A percentile compares a stretch with the other conserved stretches of the same genome.
Evolutionary conservation across 2,329 filamentous ascomycete genomes (phyloP).

Genomic region (Colletotrichum godetiae): DNA sequence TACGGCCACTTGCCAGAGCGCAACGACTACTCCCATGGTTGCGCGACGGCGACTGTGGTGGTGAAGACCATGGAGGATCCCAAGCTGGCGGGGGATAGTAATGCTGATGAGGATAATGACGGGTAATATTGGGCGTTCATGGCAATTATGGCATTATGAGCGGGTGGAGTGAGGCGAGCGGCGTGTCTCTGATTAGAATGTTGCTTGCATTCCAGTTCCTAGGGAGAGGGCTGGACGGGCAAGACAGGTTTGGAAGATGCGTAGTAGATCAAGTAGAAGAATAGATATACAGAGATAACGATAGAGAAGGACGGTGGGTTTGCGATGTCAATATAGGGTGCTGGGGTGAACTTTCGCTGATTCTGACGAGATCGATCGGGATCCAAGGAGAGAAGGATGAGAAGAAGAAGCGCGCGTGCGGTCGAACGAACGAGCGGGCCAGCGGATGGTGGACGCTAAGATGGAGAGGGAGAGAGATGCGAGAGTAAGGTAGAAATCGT

Average conservation of each 20-base stretch:
- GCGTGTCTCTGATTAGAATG: constrained; percentile 24
- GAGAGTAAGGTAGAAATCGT: not conserved
- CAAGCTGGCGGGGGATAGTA: constrained; percentile 22
- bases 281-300: not conserved
- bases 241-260: not conserved
- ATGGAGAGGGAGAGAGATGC: not conserved
- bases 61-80: constrained; percentile 32
- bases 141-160: constrained; percentile 34
- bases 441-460: not conserved
- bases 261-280: not conserved
- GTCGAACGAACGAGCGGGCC: not conserved
- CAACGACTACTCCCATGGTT: constrained; percentile 56
- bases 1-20: constrained; percentile 68
- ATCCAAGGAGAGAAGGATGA: not conserved
- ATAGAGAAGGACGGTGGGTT: not conserved
- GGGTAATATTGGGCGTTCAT: constrained; percentile 19
- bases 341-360: not conserved
- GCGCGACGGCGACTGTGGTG: constrained; percentile 24
- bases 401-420: not conserved
- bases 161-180: constrained; percentile 19
- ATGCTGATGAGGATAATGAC: constrained; percentile 31
- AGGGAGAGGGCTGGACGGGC: constrained; percentile 8
- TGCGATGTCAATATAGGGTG: not conserved
- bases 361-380: not conserved
- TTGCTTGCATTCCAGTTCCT: constrained; percentile 29